These are phyloP conservation scores for Penicillium digitatum DNA, from an alignment of 2,329 filamentous ascomycete genomes.

Conservation along the genomic window DNA sequence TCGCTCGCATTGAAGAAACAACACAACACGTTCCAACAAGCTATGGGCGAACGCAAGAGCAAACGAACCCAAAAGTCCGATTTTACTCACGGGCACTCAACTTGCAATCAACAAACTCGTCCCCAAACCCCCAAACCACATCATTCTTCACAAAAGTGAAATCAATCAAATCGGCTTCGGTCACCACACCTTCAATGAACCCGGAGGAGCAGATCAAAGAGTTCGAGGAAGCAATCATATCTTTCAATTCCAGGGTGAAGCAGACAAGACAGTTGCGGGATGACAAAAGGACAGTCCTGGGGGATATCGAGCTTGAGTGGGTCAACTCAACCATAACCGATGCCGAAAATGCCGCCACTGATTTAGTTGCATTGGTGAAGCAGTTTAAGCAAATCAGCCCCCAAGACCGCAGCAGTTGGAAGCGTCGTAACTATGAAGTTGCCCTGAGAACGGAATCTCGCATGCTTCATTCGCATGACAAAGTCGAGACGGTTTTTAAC, in stretches of 20 bases:
- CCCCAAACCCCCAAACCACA: not conserved
- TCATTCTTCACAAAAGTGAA: not conserved
- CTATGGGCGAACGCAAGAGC: not conserved
- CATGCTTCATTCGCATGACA: slow-evolving; percentile 18
- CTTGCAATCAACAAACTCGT: not conserved
- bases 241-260: not conserved
- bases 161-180: not conserved
- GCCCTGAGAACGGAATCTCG: slow-evolving; percentile 15
- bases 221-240: slow-evolving; percentile 6
- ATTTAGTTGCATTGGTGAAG: slow-evolving; percentile 27
- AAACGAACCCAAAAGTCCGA: not conserved
- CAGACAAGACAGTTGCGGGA: slow-evolving; percentile 10
- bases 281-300: slow-evolving; percentile 6
- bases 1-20: not conserved
- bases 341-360: slow-evolving; percentile 32
- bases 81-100: not conserved
- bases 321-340: slow-evolving; percentile 28
- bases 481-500: slow-evolving; percentile 18
- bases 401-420: slow-evolving; percentile 21
- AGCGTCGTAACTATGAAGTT: slow-evolving; percentile 12
- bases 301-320: slow-evolving; percentile 25
- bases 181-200: not conserved
- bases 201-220: slow-evolving; percentile 10
- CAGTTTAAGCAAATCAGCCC: slow-evolving; percentile 13
- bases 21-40: not conserved